These are phyloP conservation scores for Blastocystis sp. DNA, from an alignment of 352 stramenopile species.

Conservation along the genomic window DNA sequence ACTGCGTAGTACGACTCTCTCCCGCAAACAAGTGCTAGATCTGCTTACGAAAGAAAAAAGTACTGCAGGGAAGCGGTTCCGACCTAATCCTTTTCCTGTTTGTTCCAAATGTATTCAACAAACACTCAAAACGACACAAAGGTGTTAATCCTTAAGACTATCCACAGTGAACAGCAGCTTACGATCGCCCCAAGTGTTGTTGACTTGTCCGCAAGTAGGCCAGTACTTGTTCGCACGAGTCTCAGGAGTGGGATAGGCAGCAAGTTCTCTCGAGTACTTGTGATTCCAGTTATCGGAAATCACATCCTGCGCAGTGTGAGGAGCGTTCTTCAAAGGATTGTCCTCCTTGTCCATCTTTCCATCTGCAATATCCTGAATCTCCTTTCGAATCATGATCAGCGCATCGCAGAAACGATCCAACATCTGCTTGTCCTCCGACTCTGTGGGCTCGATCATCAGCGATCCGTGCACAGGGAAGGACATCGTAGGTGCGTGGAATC, in stretches of 20 bases:
- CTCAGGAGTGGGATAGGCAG: constrained; percentile 88
- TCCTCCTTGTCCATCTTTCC: constrained; percentile 81
- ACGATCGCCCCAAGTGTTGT: constrained; percentile 97
- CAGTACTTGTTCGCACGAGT: constrained; percentile 93
- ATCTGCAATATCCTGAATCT: constrained; percentile 91
- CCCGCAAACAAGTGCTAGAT: not conserved
- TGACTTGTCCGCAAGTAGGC: constrained; percentile 88
- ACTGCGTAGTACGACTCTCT: not conserved
- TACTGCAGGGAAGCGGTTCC: not conserved
- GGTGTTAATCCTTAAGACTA: constrained; percentile 19
- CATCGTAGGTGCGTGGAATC: constrained; percentile 98
- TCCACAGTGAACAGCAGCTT: constrained; percentile 84
- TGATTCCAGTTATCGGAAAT: constrained; percentile 85
- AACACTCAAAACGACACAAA: not conserved
- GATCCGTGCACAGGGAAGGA: constrained; percentile 95
- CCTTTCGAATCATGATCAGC: constrained; percentile 87
- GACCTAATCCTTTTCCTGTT: not conserved
- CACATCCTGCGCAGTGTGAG: constrained; percentile 89
- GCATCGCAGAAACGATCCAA: constrained; percentile 93
- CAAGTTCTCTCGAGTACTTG: constrained; percentile 85
- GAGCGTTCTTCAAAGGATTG: constrained; percentile 85
- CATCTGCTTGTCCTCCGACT: constrained; percentile 93
- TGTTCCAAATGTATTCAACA: not conserved
- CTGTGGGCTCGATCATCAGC: constrained; percentile 98
- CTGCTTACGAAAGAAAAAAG: not conserved